Base-by-base conservation (phyloP, 2,329 filamentous ascomycete genomes). In the Aspergillus sp. region DNA sequence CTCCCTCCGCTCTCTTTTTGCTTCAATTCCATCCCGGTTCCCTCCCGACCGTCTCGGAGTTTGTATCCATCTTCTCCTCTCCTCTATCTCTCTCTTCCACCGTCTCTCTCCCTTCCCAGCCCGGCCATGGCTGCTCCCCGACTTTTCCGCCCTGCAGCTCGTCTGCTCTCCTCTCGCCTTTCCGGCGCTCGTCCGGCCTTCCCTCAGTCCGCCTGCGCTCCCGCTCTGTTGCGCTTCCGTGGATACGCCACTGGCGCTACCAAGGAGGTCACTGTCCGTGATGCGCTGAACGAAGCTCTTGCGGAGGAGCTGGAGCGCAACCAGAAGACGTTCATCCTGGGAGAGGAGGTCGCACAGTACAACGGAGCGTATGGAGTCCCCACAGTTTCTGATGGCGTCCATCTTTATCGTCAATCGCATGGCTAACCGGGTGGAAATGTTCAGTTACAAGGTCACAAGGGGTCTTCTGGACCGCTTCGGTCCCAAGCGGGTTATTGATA, bases 341-440 rank as follows among this genome's bases (percentile, higher is more conserved):
- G 94, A 68, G 94, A 99, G 82, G 94, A 99, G 81, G 94, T 99
- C 70, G 94, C 94, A 68, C 94, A 99, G 79, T 99, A 99, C 82
- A 99, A 99, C 76, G 94, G 94, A 82, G 93, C 93, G 81, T 85
- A 76, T 73, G 81, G 77, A 56, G 50, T 47, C 38, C 52, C 42
- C 47, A 3, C 41, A 11, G 10, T 51, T 45, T 32, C 34, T 47
- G 25, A 46, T 41, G 40, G 38, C 50, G n/a, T 43, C 32, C 31
- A 41, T 47, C 31, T 20, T 42, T 32, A 32, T 19, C 40, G 40
- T n/a, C 16, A 21, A 42, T 48, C 50, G 43, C 34, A 38, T 49
- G 49, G 67, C 76, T 81, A 65, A 81, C 69, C 9, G 57, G 48
- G 54, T 55, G 42, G 50, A 40, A 25, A 23, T 54, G 20, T 49